These are phyloP conservation scores for Asterophora parasitica DNA, from an alignment of 768 basidiomycete genomes.

Conservation along the genomic window DNA sequence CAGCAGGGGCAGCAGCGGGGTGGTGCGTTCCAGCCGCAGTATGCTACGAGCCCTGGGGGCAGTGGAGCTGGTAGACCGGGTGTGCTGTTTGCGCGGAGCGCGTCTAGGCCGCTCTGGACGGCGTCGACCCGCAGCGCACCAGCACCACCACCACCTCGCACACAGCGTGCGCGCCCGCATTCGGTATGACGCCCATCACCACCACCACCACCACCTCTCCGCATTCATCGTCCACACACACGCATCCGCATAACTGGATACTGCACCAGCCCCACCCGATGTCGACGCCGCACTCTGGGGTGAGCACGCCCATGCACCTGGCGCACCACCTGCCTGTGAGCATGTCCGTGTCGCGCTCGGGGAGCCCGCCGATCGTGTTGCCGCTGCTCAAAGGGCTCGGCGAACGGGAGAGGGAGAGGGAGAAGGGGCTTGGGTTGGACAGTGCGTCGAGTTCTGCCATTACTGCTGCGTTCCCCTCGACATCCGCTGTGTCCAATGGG, in stretches of 20 bases:
- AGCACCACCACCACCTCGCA: conserved; percentile 64
- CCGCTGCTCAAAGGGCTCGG: conserved; percentile 51
- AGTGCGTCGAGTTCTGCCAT: too few species aligned
- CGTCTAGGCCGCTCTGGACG: conserved; percentile 50
- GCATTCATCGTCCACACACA: not conserved
- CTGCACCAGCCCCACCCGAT: conserved; percentile 5
- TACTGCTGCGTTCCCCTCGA: too few species aligned
- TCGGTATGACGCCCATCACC: conserved; percentile 91
- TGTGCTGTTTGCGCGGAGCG: conserved; percentile 42
- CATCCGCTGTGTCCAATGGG: too few species aligned
- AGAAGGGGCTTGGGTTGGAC: too few species aligned
- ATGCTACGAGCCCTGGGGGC: conserved; percentile 5
- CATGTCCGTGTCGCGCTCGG: conserved; percentile 57
- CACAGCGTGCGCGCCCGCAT: conserved; percentile 83
- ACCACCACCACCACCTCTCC: too few species aligned
- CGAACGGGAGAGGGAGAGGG: conserved; percentile 1
- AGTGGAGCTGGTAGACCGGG: conserved; percentile 52
- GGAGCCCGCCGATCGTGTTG: conserved; percentile 66
- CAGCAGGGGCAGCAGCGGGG: conserved; percentile 5
- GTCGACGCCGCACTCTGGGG: conserved; percentile 20
- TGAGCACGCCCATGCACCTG: conserved; percentile 16
- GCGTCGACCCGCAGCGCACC: too few species aligned
- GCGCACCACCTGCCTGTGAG: conserved; percentile 25
- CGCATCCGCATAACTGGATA: conserved; percentile 19
- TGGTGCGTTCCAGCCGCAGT: conserved; percentile 21